A percentile compares a stretch with the other conserved stretches of the same genome.
Evolutionary conservation across 2,329 filamentous ascomycete genomes (phyloP).

Genomic region (Trichoderma afroharzianum): DNA sequence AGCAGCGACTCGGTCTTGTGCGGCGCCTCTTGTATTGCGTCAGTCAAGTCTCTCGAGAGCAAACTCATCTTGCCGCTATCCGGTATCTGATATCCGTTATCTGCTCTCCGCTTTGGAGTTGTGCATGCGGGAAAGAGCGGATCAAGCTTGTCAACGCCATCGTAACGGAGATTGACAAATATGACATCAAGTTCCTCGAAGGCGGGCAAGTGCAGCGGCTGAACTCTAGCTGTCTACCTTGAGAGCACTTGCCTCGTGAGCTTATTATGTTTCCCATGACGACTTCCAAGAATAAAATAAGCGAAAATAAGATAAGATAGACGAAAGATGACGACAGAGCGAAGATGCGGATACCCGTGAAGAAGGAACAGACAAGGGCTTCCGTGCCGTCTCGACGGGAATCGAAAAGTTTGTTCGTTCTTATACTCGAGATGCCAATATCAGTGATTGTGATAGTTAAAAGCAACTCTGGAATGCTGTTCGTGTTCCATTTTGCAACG

Average conservation of each 20-base stretch:
- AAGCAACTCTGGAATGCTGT: neutral
- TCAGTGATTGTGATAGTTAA: neutral
- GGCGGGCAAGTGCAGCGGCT: neutral
- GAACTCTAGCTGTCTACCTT: neutral
- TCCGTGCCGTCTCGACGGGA: neutral
- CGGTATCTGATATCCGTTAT: neutral
- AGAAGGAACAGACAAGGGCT: neutral
- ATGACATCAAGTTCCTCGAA: neutral
- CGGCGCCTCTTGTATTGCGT: neutral
- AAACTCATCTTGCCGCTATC: neutral
- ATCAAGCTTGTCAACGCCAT: neutral
- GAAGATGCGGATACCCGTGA: neutral
- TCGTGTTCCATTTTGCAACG: neutral
- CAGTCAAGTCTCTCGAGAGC: neutral
- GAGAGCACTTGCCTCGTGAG: neutral
- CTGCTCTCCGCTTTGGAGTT: neutral
- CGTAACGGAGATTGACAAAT: neutral
- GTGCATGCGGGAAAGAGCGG: neutral
- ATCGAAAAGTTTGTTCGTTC: neutral
- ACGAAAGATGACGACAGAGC: too few relatives aligned
- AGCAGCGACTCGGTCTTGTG: neutral
- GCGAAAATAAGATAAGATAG: neutral
- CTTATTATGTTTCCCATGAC: neutral
- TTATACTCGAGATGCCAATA: neutral
- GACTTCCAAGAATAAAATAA: neutral